Percentiles rank a stretch among this genome's conserved stretches.
Evolutionary conservation across 495 filamentous ascomycete genomes (phyloP).

Genomic region (Aspergillus conjunctus): DNA sequence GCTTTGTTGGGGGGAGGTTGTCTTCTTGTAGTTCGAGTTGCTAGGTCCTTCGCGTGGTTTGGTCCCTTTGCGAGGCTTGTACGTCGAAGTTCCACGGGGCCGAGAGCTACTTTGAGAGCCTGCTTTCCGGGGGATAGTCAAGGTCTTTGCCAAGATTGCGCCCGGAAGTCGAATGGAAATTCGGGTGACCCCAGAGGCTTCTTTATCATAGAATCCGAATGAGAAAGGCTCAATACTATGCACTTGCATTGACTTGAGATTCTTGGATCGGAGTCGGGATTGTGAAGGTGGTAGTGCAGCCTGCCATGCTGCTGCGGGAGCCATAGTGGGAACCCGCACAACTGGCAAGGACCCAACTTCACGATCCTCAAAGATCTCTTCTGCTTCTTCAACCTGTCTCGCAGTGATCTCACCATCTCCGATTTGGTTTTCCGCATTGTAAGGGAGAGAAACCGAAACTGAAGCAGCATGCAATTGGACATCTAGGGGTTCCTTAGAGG

Average conservation of each 20-base stretch:
- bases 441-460: slow-evolving; percentile 63
- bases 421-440: slow-evolving; percentile 28
- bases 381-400: slow-evolving; percentile 70
- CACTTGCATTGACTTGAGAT: slow-evolving; percentile 43
- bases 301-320: slow-evolving; percentile 56
- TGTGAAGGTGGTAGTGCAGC: slow-evolving; percentile 44
- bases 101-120: slow-evolving; percentile 25
- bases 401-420: slow-evolving; percentile 51
- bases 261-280: slow-evolving; percentile 36
- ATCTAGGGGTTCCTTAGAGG: slow-evolving; percentile 63
- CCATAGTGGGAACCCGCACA: slow-evolving; percentile 64
- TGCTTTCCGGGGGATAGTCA: slow-evolving; percentile 38
- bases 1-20: slow-evolving; percentile 30
- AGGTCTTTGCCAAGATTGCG: slow-evolving; percentile 28
- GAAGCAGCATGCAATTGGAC: slow-evolving; percentile 48
- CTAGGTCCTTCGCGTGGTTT: slow-evolving; percentile 38
- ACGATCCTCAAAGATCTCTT: slow-evolving; percentile 81
- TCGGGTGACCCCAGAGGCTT: slow-evolving; percentile 36
- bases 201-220: slow-evolving; percentile 40
- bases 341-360: slow-evolving; percentile 76
- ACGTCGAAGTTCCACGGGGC: slow-evolving; percentile 32
- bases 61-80: slow-evolving; percentile 40
- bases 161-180: slow-evolving; percentile 44
- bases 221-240: slow-evolving; percentile 41
- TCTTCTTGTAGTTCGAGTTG: slow-evolving; percentile 31